A percentile compares a stretch with the other conserved stretches of the same genome.
phyloP scores from a whole-genome alignment of 2,329 filamentous ascomycete genomes.

The Rhynchosporium graminicola region DNA sequence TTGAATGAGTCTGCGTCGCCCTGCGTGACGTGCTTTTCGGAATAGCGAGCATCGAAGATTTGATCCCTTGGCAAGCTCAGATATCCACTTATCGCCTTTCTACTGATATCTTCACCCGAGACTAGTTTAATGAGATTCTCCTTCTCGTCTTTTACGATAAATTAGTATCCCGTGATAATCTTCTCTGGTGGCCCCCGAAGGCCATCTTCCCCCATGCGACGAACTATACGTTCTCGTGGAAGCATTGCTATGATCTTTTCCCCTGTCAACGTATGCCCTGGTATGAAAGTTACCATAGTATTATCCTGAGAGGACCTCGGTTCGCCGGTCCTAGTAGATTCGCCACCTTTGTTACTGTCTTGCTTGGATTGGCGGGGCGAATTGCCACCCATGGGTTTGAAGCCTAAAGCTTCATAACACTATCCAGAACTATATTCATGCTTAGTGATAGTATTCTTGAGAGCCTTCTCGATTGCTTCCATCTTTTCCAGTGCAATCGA shows the following conservation, averaged over 20 bases:
- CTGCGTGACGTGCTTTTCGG: not conserved
- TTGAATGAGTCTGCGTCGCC: not conserved
- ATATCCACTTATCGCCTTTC: not conserved
- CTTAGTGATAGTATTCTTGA: not conserved
- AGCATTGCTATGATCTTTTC: constrained; percentile 8
- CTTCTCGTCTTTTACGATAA: not conserved
- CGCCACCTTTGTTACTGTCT: not conserved
- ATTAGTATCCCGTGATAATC: not conserved
- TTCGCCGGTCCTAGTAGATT: not conserved
- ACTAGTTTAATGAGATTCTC: not conserved
- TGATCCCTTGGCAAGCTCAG: constrained; percentile 7
- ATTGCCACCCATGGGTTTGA: not conserved
- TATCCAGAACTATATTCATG: not conserved
- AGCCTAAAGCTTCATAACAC: constrained; percentile 2
- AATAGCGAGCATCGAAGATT: not conserved
- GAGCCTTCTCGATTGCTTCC: not conserved
- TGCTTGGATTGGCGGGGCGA: not conserved
- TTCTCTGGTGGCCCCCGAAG: not conserved
- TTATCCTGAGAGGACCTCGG: not conserved
- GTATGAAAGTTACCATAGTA: not conserved
- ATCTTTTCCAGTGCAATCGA: not conserved
- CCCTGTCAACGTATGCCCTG: not conserved
- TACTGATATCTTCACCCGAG: not conserved
- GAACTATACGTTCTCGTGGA: not conserved
- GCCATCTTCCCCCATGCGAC: not conserved